Base-by-base conservation (phyloP, 768 basidiomycete genomes). In the Boletus barrowsii region DNA sequence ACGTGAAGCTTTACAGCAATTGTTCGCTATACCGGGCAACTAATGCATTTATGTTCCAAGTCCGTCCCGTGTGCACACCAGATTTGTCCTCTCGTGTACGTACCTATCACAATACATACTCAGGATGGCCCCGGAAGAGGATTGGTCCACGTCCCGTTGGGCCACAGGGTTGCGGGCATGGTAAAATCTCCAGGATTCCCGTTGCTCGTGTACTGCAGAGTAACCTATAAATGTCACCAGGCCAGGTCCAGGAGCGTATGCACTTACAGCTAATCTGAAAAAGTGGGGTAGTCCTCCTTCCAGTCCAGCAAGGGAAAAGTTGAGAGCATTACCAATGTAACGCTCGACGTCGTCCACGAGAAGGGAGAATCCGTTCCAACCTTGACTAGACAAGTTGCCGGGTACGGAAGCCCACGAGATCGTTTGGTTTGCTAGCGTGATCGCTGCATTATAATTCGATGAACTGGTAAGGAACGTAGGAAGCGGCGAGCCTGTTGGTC, bases 261-360 rank as follows among this genome's bases (percentile, higher is more conserved):
- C 18, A 55, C 87, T 77, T 58, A 91, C 88, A 18, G 88, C 90
- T 53, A 89, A 76, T 61, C 90, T 77, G 70, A 93, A 90, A 76
- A 87, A 90, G 66, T 87, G 92, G 0, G 84, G 83, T 13, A 92
- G 60, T 18, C 74, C 75, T 2, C 75, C 64, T 47, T 87, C 77
- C 47, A 92, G 75, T 15, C 79, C 77, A 20, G 76, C 77, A n/a
- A 93, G 75, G 17, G 85, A 83, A 65, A 80, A 91, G 62, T 89
- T 89, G 45, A 89, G 72, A 5, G 82, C 83, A 14, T 74, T 69
- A 10, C 92, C 90, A n/a, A 77, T 68, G 63, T 87, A 92, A 59
- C 86, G 77, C 67, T 91, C 83, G 0, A 95, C 91, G 60, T 94
- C 93, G 64, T 94, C 90, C n/a, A 92, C 80, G 14, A 94, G 75